phyloP scores from a whole-genome alignment of 2,329 filamentous ascomycete species.

The Scedosporium boydii region DNA sequence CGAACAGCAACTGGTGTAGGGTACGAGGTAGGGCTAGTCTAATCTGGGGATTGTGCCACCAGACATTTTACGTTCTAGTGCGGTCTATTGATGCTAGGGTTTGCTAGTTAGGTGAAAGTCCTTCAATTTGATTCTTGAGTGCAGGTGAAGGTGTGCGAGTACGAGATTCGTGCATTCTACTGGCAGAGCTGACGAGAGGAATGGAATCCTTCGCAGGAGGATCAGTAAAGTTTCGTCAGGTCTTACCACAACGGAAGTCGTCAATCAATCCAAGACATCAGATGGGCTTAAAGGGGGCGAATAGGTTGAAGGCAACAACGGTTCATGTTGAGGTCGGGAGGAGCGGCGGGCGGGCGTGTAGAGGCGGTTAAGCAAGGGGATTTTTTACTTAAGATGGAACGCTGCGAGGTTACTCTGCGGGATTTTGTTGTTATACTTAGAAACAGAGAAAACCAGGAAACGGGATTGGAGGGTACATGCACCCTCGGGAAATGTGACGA shows the following conservation, averaged over 20 bases:
- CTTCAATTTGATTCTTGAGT: not conserved
- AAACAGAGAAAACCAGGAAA: not conserved
- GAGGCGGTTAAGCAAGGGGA: not conserved
- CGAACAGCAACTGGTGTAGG: not conserved
- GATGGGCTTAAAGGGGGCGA: not conserved
- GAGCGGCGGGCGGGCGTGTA: not conserved
- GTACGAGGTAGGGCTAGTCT: not conserved
- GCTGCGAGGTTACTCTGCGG: not conserved
- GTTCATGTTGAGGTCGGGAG: not conserved
- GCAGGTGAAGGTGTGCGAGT: not conserved
- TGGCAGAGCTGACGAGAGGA: not conserved
- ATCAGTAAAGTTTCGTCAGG: not conserved
- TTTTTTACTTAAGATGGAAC: not conserved
- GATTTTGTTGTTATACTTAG: not conserved
- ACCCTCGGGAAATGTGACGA: no score
- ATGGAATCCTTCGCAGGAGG: not conserved
- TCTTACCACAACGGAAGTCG: not conserved
- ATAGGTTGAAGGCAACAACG: not conserved
- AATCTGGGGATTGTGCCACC: not conserved
- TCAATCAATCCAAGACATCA: not conserved
- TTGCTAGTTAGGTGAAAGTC: not conserved
- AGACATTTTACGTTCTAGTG: not conserved
- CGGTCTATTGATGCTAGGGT: not conserved
- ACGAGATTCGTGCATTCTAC: not conserved
- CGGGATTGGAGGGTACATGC: not conserved